Conservation (phyloP, 805 yeast species). For the Candida easanensis region DNA sequence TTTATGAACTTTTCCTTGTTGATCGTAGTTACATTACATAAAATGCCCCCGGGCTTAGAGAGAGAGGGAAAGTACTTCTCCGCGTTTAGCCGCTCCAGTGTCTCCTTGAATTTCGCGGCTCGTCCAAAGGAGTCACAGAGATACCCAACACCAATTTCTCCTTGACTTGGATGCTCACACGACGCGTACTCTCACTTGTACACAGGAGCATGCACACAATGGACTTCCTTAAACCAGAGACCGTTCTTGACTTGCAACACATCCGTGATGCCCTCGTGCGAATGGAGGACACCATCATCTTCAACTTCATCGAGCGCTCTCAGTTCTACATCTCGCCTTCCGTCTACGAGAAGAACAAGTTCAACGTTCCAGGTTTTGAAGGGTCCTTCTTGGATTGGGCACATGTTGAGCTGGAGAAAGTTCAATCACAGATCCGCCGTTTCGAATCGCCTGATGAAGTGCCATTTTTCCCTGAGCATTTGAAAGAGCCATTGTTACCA, state of each 20-base stretch:
- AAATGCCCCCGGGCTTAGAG: too few relatives aligned
- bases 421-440: slow-evolving; percentile 79
- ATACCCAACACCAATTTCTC: too few relatives aligned
- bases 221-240: slow-evolving; percentile 83
- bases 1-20: too few relatives aligned
- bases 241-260: slow-evolving; percentile 76
- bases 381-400: slow-evolving; percentile 91
- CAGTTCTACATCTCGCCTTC: slow-evolving; percentile 77
- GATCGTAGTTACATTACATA: too few relatives aligned
- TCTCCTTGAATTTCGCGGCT: too few relatives aligned
- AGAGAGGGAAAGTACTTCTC: too few relatives aligned
- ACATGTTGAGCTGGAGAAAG: slow-evolving; percentile 67
- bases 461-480: slow-evolving; percentile 76
- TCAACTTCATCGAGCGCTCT: slow-evolving; percentile 88
- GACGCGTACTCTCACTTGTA: too few relatives aligned
- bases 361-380: slow-evolving; percentile 60
- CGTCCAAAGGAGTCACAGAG: too few relatives aligned
- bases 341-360: slow-evolving; percentile 61
- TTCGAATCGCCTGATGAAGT: slow-evolving; percentile 93
- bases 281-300: slow-evolving; percentile 96
- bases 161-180: too few relatives aligned
- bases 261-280: slow-evolving; percentile 82
- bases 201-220: slow-evolving; percentile 32
- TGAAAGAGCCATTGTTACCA: slow-evolving; percentile 73
- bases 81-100: too few relatives aligned